These are phyloP conservation scores for Cyclotella sp. DNA, from an alignment of 108 stramenopile genomes.

Conservation along the genomic window DNA sequence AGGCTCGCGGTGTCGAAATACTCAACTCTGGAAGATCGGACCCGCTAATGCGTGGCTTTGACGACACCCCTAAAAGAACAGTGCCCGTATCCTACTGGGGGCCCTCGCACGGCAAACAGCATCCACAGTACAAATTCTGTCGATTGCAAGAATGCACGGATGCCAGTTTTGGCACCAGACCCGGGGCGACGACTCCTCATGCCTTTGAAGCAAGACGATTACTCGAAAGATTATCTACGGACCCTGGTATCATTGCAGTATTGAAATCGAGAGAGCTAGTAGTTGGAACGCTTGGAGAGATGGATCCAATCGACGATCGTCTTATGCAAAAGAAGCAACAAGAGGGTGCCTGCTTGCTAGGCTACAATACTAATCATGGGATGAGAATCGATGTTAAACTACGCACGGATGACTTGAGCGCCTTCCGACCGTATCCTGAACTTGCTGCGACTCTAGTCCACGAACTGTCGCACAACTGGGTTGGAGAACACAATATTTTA, in stretches of 20 bases:
- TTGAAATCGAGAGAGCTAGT: conserved; percentile 71
- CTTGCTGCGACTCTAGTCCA: conserved; percentile 75
- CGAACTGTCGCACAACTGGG: conserved; percentile 86
- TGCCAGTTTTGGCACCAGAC: conserved; percentile 66
- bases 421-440: conserved; percentile 70
- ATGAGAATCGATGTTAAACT: conserved; percentile 73
- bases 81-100: conserved; percentile 28
- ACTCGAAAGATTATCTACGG: conserved; percentile 65
- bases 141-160: conserved; percentile 66
- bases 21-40: conserved; percentile 65
- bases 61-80: conserved; percentile 21
- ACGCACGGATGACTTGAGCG: conserved; percentile 65
- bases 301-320: conserved; percentile 87
- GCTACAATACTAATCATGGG: conserved; percentile 85
- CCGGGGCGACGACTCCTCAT: conserved; percentile 64
- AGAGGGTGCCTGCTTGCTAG: conserved; percentile 71
- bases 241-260: conserved; percentile 73
- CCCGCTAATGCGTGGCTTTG: conserved; percentile 82
- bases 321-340: conserved; percentile 67
- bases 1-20: conserved; percentile 23
- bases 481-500: conserved; percentile 74
- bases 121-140: conserved; percentile 64
- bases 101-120: conserved; percentile 22
- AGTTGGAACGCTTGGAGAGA: conserved; percentile 78
- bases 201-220: conserved; percentile 70